phyloP scores from a whole-genome alignment of 768 basidiomycete genomes.

The Galerina sulciceps region DNA sequence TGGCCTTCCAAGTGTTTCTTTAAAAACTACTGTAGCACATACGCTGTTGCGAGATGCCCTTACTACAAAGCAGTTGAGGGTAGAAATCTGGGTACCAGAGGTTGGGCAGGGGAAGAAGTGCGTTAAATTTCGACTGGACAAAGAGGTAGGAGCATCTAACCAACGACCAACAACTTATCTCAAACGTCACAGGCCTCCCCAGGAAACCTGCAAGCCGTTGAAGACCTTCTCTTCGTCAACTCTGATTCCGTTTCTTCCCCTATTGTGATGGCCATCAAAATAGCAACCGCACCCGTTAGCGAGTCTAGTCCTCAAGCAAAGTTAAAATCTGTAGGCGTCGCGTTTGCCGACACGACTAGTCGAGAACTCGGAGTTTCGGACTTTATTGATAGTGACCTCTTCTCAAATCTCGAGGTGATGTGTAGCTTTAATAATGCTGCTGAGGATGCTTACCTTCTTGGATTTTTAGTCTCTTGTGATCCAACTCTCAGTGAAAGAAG shows the following conservation, averaged over 20 bases:
- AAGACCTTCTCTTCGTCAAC: constrained; percentile 84
- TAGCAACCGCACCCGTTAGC: constrained; percentile 54
- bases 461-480: constrained; percentile 82
- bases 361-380: constrained; percentile 89
- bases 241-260: constrained; percentile 84
- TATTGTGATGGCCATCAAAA: constrained; percentile 87
- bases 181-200: constrained; percentile 45
- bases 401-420: constrained; percentile 90
- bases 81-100: constrained; percentile 89
- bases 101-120: constrained; percentile 76
- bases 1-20: constrained; percentile 75
- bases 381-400: constrained; percentile 93
- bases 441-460: neutral
- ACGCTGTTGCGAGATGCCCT: constrained; percentile 86
- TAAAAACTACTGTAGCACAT: constrained; percentile 80
- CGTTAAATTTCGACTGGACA: constrained; percentile 76
- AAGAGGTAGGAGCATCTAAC: constrained; percentile 57
- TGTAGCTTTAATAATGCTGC: neutral
- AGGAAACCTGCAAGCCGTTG: constrained; percentile 74
- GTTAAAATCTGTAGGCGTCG: constrained; percentile 78
- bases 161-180: neutral
- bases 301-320: constrained; percentile 56
- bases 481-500: constrained; percentile 97
- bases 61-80: constrained; percentile 85
- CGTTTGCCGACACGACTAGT: constrained; percentile 89